Conservation (phyloP, 495 filamentous ascomycete species). For the Hypoxylon intermedium region DNA sequence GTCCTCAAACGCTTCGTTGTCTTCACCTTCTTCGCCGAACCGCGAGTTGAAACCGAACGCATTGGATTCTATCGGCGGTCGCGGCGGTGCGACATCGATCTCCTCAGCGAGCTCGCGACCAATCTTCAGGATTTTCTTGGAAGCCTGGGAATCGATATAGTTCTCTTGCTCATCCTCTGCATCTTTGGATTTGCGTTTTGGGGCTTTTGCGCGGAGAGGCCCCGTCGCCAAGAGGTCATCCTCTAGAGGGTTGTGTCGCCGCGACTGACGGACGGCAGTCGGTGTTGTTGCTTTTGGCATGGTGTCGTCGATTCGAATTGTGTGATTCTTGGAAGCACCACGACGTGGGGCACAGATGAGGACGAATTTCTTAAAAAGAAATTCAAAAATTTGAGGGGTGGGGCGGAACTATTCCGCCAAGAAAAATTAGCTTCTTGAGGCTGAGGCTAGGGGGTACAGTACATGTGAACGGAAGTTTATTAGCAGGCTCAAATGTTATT, state of each 20-base stretch:
- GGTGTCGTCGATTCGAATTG: conserved; percentile 9
- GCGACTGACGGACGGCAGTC: conserved; percentile 43
- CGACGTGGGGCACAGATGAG: conserved; percentile 33
- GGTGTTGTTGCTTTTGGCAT: conserved; percentile 63
- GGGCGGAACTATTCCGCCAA: conserved; percentile 30
- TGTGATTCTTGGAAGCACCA: conserved; percentile 3
- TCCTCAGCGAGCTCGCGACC: conserved; percentile 84
- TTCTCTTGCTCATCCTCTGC: conserved; percentile 67
- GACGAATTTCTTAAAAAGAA: conserved; percentile 26
- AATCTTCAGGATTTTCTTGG: conserved; percentile 84
- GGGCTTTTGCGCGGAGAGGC: conserved; percentile 61
- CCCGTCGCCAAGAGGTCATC: conserved; percentile 72
- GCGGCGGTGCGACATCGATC: conserved; percentile 50
- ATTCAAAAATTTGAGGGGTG: conserved; percentile 39
- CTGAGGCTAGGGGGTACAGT: conserved; percentile 3
- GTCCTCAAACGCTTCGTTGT: conserved; percentile 56
- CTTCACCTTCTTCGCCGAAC: conserved; percentile 41
- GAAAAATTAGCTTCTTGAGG: conserved; percentile 17
- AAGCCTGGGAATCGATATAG: conserved; percentile 85
- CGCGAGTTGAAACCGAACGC: conserved; percentile 56
- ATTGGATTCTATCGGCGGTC: conserved; percentile 36
- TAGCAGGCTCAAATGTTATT: no score
- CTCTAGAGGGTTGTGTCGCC: conserved; percentile 74
- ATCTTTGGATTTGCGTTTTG: conserved; percentile 61
- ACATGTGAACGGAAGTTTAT: no score